Base-by-base conservation (phyloP, 2,329 filamentous ascomycete species). In the Pseudofabraea citricarpa region DNA sequence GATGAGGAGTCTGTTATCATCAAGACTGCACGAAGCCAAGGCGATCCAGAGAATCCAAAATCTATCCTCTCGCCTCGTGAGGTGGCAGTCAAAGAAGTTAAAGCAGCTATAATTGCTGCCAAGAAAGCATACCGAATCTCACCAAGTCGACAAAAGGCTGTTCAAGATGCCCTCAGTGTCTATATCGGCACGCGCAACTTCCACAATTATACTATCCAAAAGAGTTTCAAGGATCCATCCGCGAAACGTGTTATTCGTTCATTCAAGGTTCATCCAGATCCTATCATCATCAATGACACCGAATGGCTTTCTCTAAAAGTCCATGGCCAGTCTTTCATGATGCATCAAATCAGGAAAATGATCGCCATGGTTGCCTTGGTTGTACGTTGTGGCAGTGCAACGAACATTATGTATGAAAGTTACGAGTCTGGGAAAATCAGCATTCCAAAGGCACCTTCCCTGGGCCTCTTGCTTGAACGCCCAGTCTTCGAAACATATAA, bases 311-410 rank as follows among this genome's bases (percentile, higher is more conserved):
- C 86, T 33, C 74, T 97, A 53, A 95, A 95, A 63, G 90, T 98
- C 19, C 93, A 98, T 65, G 93, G 93, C 0, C 93, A 98, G 67
- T 91, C 85, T 60, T 98, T 98, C 75, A 98, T 98, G 93, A 98
- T 98, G 93, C 93, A 98, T 66, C 93, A 98, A 70, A 98, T 98
- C 65, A 85, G 93, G 59, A 98, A 97, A 69, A 97, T 98, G 93
- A 88, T 98, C 13, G 89, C 87, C 44, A 90, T 98, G 85, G 88
- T 82, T 7, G 81, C 88, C 24, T 73, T 98, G 47, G 73, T 91
- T 5, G 85, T 94, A 6, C 83, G 93, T 27, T 94, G 87, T 63
- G 93, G 89, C 40, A 83, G 83, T n/a, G 74, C 86, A 4, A 72
- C 82, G 4, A 69, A 77, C 9, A 79, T 86, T 21, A 87, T 98